A percentile compares a stretch with the other conserved stretches of the same genome.
Conservation (phyloP, 1,139 yeast genomes). For the Debaryomycetaceae sp. region DNA sequence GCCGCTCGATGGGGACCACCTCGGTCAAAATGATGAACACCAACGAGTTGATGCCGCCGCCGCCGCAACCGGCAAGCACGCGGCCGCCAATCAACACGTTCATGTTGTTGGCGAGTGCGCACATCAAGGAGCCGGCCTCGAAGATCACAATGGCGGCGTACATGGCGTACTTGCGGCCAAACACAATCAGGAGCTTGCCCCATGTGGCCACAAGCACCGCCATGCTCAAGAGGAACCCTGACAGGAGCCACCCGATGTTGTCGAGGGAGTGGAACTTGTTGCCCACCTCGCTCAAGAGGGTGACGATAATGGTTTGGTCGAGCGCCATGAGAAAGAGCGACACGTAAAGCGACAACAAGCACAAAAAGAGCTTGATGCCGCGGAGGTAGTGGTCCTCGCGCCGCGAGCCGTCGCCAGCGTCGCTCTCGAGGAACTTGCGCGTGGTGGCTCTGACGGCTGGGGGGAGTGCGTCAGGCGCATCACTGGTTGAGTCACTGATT, state of each 20-base stretch:
- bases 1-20: slow-evolving; percentile 23
- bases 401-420: slow-evolving; percentile 41
- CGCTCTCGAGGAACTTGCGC: slow-evolving; percentile 30
- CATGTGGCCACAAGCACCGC: slow-evolving; percentile 34
- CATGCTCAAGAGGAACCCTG: slow-evolving; percentile 26
- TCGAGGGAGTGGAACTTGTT: slow-evolving; percentile 27
- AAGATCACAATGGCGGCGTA: slow-evolving; percentile 16
- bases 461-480: too few species aligned
- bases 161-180: slow-evolving; percentile 22
- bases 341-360: slow-evolving; percentile 24
- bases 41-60: slow-evolving; percentile 27
- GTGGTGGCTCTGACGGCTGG: too few species aligned
- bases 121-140: slow-evolving; percentile 31
- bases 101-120: slow-evolving; percentile 33
- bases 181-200: slow-evolving; percentile 25
- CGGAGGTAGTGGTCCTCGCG: slow-evolving; percentile 35
- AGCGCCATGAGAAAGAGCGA: slow-evolving; percentile 35
- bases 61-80: slow-evolving; percentile 33
- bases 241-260: slow-evolving; percentile 25
- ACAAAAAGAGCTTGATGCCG: slow-evolving; percentile 23
- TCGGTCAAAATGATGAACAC: slow-evolving; percentile 26
- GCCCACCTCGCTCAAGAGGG: slow-evolving; percentile 34
- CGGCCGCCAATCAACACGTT: slow-evolving; percentile 36
- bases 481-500: too few species aligned
- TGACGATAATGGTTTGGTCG: slow-evolving; percentile 39